Conservation (phyloP, 176 grass and related monocot genomes). For the Bothriochloa decipiens region DNA sequence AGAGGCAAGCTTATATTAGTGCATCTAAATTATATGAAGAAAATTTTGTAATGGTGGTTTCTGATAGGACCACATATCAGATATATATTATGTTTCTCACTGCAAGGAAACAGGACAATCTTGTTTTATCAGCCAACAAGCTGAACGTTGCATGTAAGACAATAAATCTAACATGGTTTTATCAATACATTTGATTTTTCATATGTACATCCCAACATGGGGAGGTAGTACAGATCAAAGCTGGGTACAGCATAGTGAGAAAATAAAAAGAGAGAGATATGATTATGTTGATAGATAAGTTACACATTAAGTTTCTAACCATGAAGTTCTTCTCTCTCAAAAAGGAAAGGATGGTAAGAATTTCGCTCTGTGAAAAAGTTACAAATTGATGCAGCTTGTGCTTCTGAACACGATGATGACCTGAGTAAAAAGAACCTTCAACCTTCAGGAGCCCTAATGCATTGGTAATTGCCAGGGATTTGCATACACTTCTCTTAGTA, state of each 20-base stretch:
- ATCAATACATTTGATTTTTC: constrained; percentile 8
- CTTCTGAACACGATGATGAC: constrained; percentile 63
- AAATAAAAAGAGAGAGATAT: constrained; percentile 18
- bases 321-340: constrained; percentile 72
- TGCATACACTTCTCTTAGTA: constrained; percentile 52
- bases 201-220: not conserved
- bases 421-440: constrained; percentile 51
- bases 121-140: constrained; percentile 1
- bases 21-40: not conserved
- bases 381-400: constrained; percentile 56
- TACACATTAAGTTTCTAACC: constrained; percentile 59
- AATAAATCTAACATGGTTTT: not conserved
- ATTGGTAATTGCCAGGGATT: constrained; percentile 73
- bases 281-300: not conserved
- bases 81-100: not conserved
- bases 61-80: not conserved
- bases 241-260: not conserved
- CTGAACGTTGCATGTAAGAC: not conserved
- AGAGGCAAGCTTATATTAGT: not conserved
- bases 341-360: constrained; percentile 70
- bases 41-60: not conserved
- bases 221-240: not conserved
- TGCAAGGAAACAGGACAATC: not conserved
- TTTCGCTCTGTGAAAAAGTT: constrained; percentile 55
- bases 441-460: constrained; percentile 76